Evolutionary conservation across 345 rosid species (phyloP).

Genomic region (Heritiera littoralis): DNA sequence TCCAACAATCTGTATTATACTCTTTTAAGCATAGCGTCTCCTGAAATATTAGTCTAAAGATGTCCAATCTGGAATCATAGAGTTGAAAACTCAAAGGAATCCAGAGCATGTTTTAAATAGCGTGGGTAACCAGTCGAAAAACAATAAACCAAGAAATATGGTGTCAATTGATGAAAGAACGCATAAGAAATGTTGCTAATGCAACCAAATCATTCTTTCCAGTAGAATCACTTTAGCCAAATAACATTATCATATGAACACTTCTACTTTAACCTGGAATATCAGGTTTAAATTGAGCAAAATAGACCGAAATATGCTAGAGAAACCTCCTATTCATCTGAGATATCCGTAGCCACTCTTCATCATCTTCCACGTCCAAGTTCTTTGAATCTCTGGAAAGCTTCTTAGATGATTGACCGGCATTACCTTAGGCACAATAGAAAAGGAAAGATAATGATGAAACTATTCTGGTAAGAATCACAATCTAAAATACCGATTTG

Average conservation of each 20-base stretch:
- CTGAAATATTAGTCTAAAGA: neutral
- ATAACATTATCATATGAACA: neutral
- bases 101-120: neutral
- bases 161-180: neutral
- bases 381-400: constrained; percentile 34
- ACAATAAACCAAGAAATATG: neutral
- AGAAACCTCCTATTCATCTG: constrained; percentile 66
- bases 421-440: constrained; percentile 29
- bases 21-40: neutral
- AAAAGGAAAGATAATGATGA: neutral
- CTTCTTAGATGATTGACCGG: constrained; percentile 31
- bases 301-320: neutral
- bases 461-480: neutral
- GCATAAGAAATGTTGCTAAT: neutral
- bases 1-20: neutral
- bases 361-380: constrained; percentile 45
- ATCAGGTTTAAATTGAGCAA: neutral
- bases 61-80: neutral
- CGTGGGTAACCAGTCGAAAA: neutral
- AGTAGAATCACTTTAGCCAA: neutral
- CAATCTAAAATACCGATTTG: neutral
- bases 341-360: constrained; percentile 67
- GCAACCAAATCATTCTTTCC: neutral
- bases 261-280: neutral
- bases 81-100: neutral